Evolutionary conservation across 371 early-diverging fungal species (phyloP).

Genomic region (Lichtheimia ramosa): DNA sequence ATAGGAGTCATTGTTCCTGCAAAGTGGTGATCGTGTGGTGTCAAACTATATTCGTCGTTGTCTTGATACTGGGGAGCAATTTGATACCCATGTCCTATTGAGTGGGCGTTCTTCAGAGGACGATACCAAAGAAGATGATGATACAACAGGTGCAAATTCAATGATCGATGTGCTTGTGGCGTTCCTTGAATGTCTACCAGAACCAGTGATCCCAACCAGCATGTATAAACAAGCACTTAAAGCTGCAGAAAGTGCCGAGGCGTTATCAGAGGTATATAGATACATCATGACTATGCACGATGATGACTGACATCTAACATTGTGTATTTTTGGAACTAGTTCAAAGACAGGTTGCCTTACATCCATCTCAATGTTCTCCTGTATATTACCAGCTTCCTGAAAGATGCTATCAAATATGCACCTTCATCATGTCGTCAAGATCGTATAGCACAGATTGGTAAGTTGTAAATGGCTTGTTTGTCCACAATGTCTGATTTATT

Average conservation of each 20-base stretch:
- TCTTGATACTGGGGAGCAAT: slow-evolving; percentile 77
- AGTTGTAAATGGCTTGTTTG: slow-evolving; percentile 1
- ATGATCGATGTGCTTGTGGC: slow-evolving; percentile 75
- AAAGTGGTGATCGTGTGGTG: slow-evolving; percentile 65
- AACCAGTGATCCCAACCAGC: slow-evolving; percentile 71
- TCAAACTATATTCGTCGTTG: slow-evolving; percentile 76
- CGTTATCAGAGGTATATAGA: slow-evolving; percentile 41
- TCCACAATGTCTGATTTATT: no score
- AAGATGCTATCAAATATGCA: slow-evolving; percentile 58
- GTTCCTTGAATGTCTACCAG: slow-evolving; percentile 73
- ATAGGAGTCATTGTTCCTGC: slow-evolving; percentile 67
- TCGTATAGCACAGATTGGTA: slow-evolving; percentile 46
- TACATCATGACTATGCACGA: not conserved
- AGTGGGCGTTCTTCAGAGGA: slow-evolving; percentile 11
- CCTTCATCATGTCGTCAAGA: slow-evolving; percentile 31
- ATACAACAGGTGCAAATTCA: slow-evolving; percentile 66
- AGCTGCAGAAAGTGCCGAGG: slow-evolving; percentile 48
- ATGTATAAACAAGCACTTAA: slow-evolving; percentile 67
- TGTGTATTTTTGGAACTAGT: slow-evolving; percentile 23
- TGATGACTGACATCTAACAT: slow-evolving; percentile 4
- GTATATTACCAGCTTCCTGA: slow-evolving; percentile 74
- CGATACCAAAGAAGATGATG: slow-evolving; percentile 10
- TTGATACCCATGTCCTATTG: slow-evolving; percentile 60
- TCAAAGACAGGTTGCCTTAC: slow-evolving; percentile 59
- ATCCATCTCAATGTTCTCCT: slow-evolving; percentile 73